phyloP scores from a whole-genome alignment of 176 grass and related monocot genomes.

The Bothriochloa decipiens region DNA sequence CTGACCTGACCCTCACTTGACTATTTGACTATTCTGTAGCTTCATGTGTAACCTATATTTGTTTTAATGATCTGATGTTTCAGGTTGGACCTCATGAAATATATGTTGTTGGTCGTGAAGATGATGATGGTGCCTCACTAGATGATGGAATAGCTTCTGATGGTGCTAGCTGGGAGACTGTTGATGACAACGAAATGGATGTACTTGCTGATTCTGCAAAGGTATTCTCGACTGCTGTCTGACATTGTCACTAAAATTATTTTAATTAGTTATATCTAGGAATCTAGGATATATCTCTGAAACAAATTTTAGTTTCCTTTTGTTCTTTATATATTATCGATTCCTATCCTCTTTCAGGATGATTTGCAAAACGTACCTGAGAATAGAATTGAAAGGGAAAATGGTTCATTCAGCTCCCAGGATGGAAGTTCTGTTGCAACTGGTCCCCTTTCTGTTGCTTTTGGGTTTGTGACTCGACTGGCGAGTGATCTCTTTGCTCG shows the following conservation, averaged over 20 bases:
- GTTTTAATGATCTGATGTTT: constrained; percentile 42
- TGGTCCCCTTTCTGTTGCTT: constrained; percentile 73
- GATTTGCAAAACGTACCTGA: constrained; percentile 39
- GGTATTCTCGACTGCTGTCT: constrained; percentile 53
- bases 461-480: constrained; percentile 73
- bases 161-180: constrained; percentile 95
- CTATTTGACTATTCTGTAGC: background rate
- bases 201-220: constrained; percentile 59
- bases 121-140: constrained; percentile 74
- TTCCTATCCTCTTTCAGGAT: constrained; percentile 44
- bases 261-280: background rate
- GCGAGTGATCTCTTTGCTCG: constrained; percentile 78
- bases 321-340: constrained; percentile 17
- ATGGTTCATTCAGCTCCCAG: constrained; percentile 44
- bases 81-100: constrained; percentile 90
- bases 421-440: constrained; percentile 55
- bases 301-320: constrained; percentile 24
- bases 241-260: background rate
- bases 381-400: constrained; percentile 48
- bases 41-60: constrained; percentile 5
- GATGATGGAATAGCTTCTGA: constrained; percentile 66
- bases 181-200: constrained; percentile 84
- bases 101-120: constrained; percentile 90
- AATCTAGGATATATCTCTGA: background rate
- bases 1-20: background rate